Conservation (phyloP, 176 grass and related monocot genomes). For the Carex scoparia region DNA sequence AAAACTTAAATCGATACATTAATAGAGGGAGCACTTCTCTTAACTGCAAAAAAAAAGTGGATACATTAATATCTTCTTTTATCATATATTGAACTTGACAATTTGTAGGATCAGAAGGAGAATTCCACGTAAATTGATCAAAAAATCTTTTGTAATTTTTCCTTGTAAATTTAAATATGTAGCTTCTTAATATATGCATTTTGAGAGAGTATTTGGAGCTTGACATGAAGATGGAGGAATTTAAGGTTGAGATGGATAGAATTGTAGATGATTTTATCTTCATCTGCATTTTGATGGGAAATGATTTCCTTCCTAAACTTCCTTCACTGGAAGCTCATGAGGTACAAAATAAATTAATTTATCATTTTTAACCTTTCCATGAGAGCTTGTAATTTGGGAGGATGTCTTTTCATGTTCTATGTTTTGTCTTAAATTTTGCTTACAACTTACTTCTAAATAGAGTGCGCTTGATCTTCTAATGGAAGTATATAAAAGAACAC, state of each 20-base stretch:
- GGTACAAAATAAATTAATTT: constrained; percentile 21
- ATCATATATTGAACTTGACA: neutral
- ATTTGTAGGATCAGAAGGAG: neutral
- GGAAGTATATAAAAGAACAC: constrained; percentile 41
- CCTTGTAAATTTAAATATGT: neutral
- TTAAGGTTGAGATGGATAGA: constrained; percentile 42
- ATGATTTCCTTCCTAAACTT: constrained; percentile 75
- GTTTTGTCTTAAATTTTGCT: neutral
- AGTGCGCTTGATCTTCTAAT: constrained; percentile 44
- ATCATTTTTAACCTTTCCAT: neutral
- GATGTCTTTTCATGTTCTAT: neutral
- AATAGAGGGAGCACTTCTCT: too few species aligned
- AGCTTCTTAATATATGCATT: constrained; percentile 68
- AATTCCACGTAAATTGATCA: neutral
- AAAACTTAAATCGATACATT: neutral
- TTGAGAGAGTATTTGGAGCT: constrained; percentile 69
- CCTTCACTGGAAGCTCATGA: constrained; percentile 66
- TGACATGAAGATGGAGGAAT: constrained; percentile 43
- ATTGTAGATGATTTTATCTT: constrained; percentile 76
- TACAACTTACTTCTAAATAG: constrained; percentile 7
- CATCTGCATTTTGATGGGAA: constrained; percentile 67
- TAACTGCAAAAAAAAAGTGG: too few species aligned
- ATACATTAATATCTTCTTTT: too few species aligned
- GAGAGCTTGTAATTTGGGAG: neutral
- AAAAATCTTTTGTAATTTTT: neutral